phyloP scores from a whole-genome alignment of 2,329 filamentous ascomycete species.

The Nothomitra cinnamomea region DNA sequence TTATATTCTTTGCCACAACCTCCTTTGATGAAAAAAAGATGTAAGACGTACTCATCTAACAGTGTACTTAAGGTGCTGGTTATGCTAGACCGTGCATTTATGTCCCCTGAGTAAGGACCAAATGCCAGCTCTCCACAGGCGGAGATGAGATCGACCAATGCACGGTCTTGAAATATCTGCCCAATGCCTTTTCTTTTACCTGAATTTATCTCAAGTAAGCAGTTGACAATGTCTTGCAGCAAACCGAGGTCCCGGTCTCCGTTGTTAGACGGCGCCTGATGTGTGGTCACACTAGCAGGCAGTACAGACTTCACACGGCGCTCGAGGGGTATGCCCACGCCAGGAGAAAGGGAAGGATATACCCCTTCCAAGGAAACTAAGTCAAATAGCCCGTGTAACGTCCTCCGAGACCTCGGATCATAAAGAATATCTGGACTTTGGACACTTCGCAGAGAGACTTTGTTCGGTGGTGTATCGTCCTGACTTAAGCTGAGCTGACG shows the following conservation, averaged over 20 bases:
- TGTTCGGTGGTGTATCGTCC: not conserved
- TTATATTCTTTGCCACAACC: not conserved
- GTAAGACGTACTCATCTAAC: slow-evolving; percentile 4
- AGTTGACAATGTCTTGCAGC: slow-evolving; percentile 19
- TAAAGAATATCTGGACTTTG: not conserved
- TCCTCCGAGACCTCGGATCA: slow-evolving; percentile 10
- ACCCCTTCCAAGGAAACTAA: slow-evolving; percentile 27
- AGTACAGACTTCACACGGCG: slow-evolving; percentile 26
- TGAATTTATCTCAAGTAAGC: slow-evolving; percentile 13
- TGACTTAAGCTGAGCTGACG: not conserved
- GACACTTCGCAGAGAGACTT: not conserved
- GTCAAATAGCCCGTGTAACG: slow-evolving; percentile 25
- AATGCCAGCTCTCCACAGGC: slow-evolving; percentile 5
- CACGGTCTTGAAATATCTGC: slow-evolving; percentile 5
- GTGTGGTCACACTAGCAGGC: slow-evolving; percentile 25
- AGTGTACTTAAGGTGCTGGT: not conserved
- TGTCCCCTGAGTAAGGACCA: not conserved
- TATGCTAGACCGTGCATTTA: not conserved
- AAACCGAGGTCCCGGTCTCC: slow-evolving; percentile 11
- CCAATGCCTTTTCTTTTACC: slow-evolving; percentile 9
- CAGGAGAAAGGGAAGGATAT: slow-evolving; percentile 25
- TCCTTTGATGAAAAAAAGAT: not conserved
- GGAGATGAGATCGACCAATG: slow-evolving; percentile 8
- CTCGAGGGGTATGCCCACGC: slow-evolving; percentile 27
- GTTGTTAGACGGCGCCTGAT: slow-evolving; percentile 14